phyloP scores from a whole-genome alignment of 768 basidiomycete species.

The Phylloporus sp. region DNA sequence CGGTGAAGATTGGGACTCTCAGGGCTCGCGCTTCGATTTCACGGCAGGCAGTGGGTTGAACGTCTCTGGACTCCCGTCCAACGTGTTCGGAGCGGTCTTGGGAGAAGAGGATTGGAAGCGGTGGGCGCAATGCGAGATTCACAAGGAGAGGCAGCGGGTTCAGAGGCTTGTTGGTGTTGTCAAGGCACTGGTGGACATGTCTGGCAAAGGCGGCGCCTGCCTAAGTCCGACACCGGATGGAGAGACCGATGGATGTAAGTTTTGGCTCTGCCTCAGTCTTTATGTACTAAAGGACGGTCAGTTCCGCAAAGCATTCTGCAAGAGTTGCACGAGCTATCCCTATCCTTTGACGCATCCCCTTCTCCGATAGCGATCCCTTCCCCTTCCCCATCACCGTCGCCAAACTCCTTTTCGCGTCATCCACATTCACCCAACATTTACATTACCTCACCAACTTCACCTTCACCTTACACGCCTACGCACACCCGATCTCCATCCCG shows the following conservation, averaged over 20 bases:
- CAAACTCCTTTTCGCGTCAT: slow-evolving; percentile 10
- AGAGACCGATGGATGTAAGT: slow-evolving; percentile 16
- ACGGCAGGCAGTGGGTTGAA: slow-evolving; percentile 9
- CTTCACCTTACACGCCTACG: slow-evolving; percentile 26
- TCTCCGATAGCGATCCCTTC: slow-evolving; percentile 20
- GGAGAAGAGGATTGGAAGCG: slow-evolving; percentile 26
- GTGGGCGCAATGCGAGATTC: slow-evolving; percentile 37
- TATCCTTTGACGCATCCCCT: slow-evolving; percentile 21
- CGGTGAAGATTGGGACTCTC: slow-evolving; percentile 26
- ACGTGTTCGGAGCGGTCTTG: neutral
- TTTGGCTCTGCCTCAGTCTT: neutral
- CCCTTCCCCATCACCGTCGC: slow-evolving; percentile 28
- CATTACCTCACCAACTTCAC: slow-evolving; percentile 59
- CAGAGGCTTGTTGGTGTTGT: slow-evolving; percentile 60
- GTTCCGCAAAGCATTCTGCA: slow-evolving; percentile 21
- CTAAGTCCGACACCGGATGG: slow-evolving; percentile 3
- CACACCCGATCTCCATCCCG: slow-evolving; percentile 21
- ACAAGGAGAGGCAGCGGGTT: slow-evolving; percentile 57
- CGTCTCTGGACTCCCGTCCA: slow-evolving; percentile 11
- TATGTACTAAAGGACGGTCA: slow-evolving; percentile 7
- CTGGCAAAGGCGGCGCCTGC: slow-evolving; percentile 38
- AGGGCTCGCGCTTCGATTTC: slow-evolving; percentile 14
- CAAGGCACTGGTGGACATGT: slow-evolving; percentile 58
- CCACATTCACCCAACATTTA: slow-evolving; percentile 61
- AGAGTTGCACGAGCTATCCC: slow-evolving; percentile 26